A percentile compares a stretch with the other conserved stretches of the same genome.
Evolutionary conservation across 2,329 filamentous ascomycete species (phyloP).

Genomic region (Esteya vermicola): DNA sequence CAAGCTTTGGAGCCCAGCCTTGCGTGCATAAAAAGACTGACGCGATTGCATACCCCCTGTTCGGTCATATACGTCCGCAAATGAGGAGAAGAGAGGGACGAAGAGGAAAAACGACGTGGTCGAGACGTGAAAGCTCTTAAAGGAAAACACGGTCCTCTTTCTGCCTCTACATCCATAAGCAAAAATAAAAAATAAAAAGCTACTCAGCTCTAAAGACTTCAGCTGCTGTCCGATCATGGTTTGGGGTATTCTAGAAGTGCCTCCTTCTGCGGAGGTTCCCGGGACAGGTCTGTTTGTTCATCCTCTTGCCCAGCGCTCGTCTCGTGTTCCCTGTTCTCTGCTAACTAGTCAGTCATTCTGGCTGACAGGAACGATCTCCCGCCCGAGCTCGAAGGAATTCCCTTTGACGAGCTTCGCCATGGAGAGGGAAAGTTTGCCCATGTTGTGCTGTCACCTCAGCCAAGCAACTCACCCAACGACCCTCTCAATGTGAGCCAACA

Average conservation of each 20-base stretch:
- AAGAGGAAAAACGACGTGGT: no score
- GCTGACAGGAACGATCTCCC: constrained; percentile 31
- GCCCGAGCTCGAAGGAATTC: constrained; percentile 26
- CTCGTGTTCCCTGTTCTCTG: background rate
- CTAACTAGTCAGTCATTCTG: constrained; percentile 23
- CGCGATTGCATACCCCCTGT: no score
- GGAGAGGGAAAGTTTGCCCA: constrained; percentile 19
- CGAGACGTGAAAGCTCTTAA: no score
- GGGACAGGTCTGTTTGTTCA: background rate
- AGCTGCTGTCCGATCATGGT: background rate
- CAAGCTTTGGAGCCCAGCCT: no score
- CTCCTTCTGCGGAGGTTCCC: background rate
- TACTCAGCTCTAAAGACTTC: background rate
- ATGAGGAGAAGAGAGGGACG: no score
- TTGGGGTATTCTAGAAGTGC: constrained; percentile 2
- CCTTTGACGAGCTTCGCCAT: constrained; percentile 24
- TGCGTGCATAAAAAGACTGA: no score
- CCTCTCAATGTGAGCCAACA: constrained; percentile 28
- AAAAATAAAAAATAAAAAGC: background rate
- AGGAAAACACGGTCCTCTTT: no score
- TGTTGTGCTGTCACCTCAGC: constrained; percentile 28
- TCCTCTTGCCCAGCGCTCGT: background rate
- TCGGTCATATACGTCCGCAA: no score
- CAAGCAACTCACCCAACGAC: constrained; percentile 32
- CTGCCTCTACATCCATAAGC: no score